Evolutionary conservation across 2,329 filamentous ascomycete species (phyloP).

Genomic region (Pseudocercospora macadamiae): DNA sequence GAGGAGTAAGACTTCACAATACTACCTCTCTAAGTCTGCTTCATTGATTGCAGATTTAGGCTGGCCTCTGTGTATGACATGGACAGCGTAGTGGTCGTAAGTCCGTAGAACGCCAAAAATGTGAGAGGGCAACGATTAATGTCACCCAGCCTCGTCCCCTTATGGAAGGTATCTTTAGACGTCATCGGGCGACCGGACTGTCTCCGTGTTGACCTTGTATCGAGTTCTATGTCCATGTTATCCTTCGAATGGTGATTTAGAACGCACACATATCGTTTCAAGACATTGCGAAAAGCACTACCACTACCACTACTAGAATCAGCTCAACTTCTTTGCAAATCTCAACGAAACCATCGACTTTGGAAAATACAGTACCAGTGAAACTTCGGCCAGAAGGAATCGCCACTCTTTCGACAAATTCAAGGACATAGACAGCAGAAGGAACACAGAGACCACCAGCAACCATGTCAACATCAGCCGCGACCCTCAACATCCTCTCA

Average conservation of each 20-base stretch:
- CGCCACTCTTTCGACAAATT: neutral
- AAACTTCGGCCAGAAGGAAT: neutral
- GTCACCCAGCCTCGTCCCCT: no score
- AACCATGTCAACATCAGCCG: slow-evolving; percentile 10
- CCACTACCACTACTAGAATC: no score
- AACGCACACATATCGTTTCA: neutral
- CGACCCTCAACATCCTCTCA: slow-evolving; percentile 21
- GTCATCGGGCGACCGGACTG: neutral
- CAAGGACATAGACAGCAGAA: neutral
- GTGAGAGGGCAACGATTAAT: no score
- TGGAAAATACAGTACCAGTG: neutral
- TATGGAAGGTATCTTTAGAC: slow-evolving; percentile 3
- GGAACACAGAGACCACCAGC: neutral
- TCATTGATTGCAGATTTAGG: no score
- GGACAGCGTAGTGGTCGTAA: no score
- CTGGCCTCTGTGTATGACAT: no score
- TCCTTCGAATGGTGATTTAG: neutral
- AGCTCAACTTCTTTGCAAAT: no score
- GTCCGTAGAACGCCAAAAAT: no score
- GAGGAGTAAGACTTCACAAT: no score
- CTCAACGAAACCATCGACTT: neutral
- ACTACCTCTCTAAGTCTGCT: no score
- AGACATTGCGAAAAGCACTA: neutral
- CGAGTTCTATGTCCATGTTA: neutral
- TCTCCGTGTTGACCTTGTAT: neutral